phyloP scores from a whole-genome alignment of 768 basidiomycete genomes.

The Boletus rufocinnamomeus region DNA sequence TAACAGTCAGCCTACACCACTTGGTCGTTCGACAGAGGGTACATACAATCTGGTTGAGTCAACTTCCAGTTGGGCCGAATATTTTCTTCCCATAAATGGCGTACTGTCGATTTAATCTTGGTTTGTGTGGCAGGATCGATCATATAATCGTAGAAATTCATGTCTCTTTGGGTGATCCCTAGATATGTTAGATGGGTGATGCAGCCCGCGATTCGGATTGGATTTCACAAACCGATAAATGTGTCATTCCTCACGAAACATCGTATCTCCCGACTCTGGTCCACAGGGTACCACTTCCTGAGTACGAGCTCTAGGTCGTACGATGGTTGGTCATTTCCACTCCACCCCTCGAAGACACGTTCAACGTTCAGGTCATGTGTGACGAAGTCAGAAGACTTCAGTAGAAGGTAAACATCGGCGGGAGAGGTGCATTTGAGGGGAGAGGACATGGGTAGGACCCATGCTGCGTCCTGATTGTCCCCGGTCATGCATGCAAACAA shows the following conservation, averaged over 20 bases:
- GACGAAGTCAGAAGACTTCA: conserved; percentile 92
- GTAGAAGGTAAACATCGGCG: conserved; percentile 85
- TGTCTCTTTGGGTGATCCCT: conserved; percentile 89
- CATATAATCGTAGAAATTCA: conserved; percentile 86
- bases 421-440: conserved; percentile 87
- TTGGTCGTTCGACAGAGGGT: background rate
- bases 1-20: background rate
- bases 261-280: conserved; percentile 80
- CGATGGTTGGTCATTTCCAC: conserved; percentile 11
- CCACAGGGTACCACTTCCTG: conserved; percentile 87
- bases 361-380: conserved; percentile 69
- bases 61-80: conserved; percentile 62
- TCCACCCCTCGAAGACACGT: conserved; percentile 69
- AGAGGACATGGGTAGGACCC: conserved; percentile 82
- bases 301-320: conserved; percentile 84
- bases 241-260: conserved; percentile 81
- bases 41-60: conserved; percentile 64
- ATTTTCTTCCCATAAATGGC: conserved; percentile 65
- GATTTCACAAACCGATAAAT: conserved; percentile 60
- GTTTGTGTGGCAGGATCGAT: conserved; percentile 57
- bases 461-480: conserved; percentile 77
- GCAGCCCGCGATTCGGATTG: background rate
- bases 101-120: conserved; percentile 54
- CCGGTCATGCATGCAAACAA: conserved; percentile 2
- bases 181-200: conserved; percentile 2